phyloP scores from a whole-genome alignment of 768 basidiomycete genomes.

The Pisolithus microcarpus region DNA sequence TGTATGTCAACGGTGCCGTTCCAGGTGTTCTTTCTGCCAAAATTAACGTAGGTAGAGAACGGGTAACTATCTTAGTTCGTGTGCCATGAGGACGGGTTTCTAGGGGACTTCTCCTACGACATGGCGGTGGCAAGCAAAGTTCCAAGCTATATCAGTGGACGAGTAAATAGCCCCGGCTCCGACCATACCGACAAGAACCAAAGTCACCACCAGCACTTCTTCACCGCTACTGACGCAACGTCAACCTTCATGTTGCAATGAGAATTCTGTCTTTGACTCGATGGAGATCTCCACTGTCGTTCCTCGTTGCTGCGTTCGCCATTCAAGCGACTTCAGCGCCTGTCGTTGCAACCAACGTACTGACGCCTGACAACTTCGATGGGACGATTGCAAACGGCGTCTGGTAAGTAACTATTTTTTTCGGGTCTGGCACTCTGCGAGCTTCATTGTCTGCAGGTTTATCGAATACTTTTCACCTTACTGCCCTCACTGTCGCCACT shows the following conservation, averaged over 20 bases:
- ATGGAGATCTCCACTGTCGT: conserved; percentile 16
- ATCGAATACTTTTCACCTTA: conserved; percentile 86
- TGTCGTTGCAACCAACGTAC: conserved; percentile 25
- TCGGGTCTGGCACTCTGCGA: not conserved
- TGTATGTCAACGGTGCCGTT: too few species aligned
- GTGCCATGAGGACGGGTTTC: too few species aligned
- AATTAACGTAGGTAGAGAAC: too few species aligned
- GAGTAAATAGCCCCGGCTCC: too few species aligned
- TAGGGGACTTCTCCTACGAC: too few species aligned
- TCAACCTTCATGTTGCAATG: conserved; percentile 9
- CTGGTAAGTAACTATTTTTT: conserved; percentile 36
- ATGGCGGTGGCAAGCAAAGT: too few species aligned
- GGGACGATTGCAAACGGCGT: conserved; percentile 46
- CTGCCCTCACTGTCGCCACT: conserved; percentile 71
- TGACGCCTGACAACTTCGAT: conserved; percentile 58
- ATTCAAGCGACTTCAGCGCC: conserved; percentile 30
- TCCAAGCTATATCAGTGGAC: too few species aligned
- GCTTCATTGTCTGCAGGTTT: conserved; percentile 37
- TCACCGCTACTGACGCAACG: not conserved
- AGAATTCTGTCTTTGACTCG: not conserved
- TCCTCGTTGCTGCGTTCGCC: conserved; percentile 26
- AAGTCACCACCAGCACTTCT: not conserved
- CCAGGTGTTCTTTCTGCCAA: too few species aligned
- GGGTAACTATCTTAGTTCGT: too few species aligned
- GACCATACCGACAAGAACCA: too few species aligned